A percentile compares a stretch with the other conserved stretches of the same genome.
These are phyloP conservation scores for Massariosphaeria phaeospora DNA, from an alignment of 495 filamentous ascomycete genomes.

Conservation along the genomic window DNA sequence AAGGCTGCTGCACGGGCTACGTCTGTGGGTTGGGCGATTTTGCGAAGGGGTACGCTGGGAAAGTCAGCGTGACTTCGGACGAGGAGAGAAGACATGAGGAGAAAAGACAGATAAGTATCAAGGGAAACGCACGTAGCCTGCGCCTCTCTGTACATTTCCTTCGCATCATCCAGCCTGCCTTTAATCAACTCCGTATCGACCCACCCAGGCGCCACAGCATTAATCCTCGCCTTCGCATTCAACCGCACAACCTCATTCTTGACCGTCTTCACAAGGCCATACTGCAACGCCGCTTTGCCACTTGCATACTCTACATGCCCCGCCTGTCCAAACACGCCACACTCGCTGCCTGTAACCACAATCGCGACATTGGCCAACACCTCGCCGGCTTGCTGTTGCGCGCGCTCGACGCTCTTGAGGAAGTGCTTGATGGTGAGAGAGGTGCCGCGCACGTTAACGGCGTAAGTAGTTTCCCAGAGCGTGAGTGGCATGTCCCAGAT, in stretches of 20 bases:
- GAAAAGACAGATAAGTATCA: no score
- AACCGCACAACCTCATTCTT: slow-evolving; percentile 54
- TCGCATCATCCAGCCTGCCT: slow-evolving; percentile 47
- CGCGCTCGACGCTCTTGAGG: slow-evolving; percentile 41
- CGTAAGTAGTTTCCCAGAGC: slow-evolving; percentile 51
- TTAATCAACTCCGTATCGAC: slow-evolving; percentile 47
- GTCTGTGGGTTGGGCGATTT: slow-evolving; percentile 48
- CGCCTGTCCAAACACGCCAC: slow-evolving; percentile 44
- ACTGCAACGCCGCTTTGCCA: slow-evolving; percentile 52
- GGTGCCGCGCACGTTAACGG: slow-evolving; percentile 49
- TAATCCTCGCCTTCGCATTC: slow-evolving; percentile 51
- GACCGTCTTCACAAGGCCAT: slow-evolving; percentile 50
- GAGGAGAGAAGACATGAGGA: no score
- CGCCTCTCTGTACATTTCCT: slow-evolving; percentile 45
- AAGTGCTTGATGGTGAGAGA: slow-evolving; percentile 58
- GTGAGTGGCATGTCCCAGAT: slow-evolving; percentile 54
- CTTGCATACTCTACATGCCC: slow-evolving; percentile 50
- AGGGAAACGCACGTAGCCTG: slow-evolving; percentile 42
- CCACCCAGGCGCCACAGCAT: slow-evolving; percentile 52
- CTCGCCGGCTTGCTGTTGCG: slow-evolving; percentile 38
- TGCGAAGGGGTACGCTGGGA: slow-evolving; percentile 43
- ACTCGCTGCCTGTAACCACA: slow-evolving; percentile 44
- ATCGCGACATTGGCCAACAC: slow-evolving; percentile 50
- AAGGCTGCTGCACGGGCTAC: slow-evolving; percentile 52
- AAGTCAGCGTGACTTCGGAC: no score